phyloP scores from a whole-genome alignment of 768 basidiomycete genomes.

The Lentinula aciculospora region DNA sequence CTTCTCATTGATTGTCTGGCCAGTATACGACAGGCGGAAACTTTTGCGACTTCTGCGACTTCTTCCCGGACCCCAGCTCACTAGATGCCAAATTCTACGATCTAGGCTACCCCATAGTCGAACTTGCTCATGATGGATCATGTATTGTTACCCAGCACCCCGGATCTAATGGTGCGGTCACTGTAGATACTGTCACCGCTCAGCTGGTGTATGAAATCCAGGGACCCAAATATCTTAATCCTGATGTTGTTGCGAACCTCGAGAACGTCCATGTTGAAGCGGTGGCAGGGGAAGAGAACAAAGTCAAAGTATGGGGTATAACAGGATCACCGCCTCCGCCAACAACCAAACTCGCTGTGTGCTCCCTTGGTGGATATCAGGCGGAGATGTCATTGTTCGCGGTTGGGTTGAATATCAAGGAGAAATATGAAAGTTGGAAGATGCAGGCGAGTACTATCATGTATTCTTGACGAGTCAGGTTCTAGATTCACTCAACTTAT shows the following conservation, averaged over 20 bases:
- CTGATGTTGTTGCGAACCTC: constrained; percentile 1
- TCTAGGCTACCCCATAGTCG: not conserved
- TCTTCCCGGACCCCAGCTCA: not conserved
- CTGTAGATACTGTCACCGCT: constrained; percentile 2
- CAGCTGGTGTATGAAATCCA: constrained; percentile 8
- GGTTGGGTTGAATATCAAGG: constrained; percentile 2
- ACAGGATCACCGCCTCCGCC: constrained; percentile 5
- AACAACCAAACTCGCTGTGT: constrained; percentile 4
- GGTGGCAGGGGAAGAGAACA: not conserved
- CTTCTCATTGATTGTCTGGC: not conserved
- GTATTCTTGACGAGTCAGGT: not conserved
- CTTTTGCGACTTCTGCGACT: not conserved
- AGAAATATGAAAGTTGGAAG: constrained; percentile 6
- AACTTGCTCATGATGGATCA: not conserved
- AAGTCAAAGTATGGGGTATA: constrained; percentile 1
- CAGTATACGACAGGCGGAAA: constrained; percentile 7
- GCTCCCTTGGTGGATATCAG: constrained; percentile 1
- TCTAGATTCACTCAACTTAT: not conserved
- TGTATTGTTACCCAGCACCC: not conserved
- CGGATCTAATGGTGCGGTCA: constrained; percentile 2
- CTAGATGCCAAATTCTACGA: not conserved
- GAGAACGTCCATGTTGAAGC: not conserved
- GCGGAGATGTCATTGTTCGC: constrained; percentile 1
- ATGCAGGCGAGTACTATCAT: not conserved
- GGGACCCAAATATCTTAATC: constrained; percentile 6